These are phyloP conservation scores for Cladophialophora chaetospira DNA, from an alignment of 2,329 filamentous ascomycete species.

Conservation along the genomic window DNA sequence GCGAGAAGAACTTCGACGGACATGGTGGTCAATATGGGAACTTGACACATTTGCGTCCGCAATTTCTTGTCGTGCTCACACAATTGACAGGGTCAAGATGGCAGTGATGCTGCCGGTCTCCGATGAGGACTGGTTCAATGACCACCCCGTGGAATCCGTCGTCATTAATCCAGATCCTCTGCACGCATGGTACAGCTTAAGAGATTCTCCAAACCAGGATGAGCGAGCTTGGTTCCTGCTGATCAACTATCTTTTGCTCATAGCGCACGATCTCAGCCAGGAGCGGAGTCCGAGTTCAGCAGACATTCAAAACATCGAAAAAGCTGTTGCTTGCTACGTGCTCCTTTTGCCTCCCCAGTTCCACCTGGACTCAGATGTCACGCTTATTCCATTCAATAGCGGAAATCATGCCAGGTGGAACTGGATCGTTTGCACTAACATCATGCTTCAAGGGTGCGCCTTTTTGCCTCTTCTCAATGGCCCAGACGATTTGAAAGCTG, in stretches of 20 bases:
- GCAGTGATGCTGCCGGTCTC: slow-evolving; percentile 40
- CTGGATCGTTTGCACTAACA: slow-evolving; percentile 1
- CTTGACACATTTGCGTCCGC: slow-evolving; percentile 46
- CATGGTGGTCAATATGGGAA: slow-evolving; percentile 48
- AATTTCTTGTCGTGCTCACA: slow-evolving; percentile 41
- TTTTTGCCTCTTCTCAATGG: background rate
- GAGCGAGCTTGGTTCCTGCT: slow-evolving; percentile 45
- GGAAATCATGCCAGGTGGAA: background rate
- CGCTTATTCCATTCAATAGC: background rate
- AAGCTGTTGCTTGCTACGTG: background rate
- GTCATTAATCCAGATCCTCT: slow-evolving; percentile 38
- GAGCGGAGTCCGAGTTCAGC: background rate
- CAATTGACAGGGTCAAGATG: slow-evolving; percentile 40
- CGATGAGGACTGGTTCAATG: slow-evolving; percentile 40
- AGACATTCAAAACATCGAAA: background rate
- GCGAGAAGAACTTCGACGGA: slow-evolving; percentile 41
- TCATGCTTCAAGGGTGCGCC: background rate
- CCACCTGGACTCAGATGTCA: background rate
- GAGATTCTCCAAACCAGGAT: slow-evolving; percentile 38
- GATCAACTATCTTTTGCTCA: slow-evolving; percentile 35
- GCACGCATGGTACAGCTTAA: slow-evolving; percentile 39
- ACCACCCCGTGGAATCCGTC: slow-evolving; percentile 28
- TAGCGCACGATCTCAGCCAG: background rate
- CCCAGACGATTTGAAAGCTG: background rate
- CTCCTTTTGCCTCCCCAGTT: background rate